Conservation (phyloP, 2,329 filamentous ascomycete species). For the Thielaviopsis euricoi region DNA sequence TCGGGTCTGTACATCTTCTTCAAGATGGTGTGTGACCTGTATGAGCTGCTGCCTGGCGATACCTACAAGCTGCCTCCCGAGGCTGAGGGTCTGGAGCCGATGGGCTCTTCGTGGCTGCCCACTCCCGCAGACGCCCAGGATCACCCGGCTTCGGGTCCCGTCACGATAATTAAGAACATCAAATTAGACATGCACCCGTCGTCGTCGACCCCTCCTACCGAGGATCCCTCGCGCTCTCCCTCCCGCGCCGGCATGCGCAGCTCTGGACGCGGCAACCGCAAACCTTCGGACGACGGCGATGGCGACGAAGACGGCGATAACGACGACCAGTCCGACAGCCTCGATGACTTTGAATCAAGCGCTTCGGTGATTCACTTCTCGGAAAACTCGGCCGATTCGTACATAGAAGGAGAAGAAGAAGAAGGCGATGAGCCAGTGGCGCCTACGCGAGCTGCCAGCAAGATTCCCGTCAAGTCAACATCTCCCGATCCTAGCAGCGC, state of each 20-base stretch:
- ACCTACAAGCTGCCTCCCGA: slow-evolving; percentile 92
- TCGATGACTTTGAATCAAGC: background rate
- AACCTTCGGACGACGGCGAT: slow-evolving; percentile 53
- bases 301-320: slow-evolving; percentile 10
- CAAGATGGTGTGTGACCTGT: slow-evolving; percentile 90
- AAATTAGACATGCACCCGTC: background rate
- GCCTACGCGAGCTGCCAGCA: slow-evolving; percentile 20
- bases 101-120: background rate
- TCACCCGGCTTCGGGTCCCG: slow-evolving; percentile 15
- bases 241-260: slow-evolving; percentile 55
- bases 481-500: background rate
- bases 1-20: slow-evolving; percentile 94
- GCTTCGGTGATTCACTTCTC: background rate
- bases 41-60: slow-evolving; percentile 75
- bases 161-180: slow-evolving; percentile 12
- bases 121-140: slow-evolving; percentile 16
- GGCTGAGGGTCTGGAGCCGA: slow-evolving; percentile 61
- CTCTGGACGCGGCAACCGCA: slow-evolving; percentile 43
- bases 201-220: background rate
- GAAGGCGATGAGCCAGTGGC: slow-evolving; percentile 18
- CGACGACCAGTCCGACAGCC: no score
- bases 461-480: background rate
- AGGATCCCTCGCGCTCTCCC: slow-evolving; percentile 6
- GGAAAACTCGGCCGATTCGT: slow-evolving; percentile 12
- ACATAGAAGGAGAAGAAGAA: slow-evolving; percentile 29